Evolutionary conservation across 306 rosid species (phyloP), one percentile per base, ranked within the genome.

Genomic region (Oxytropis ochrocephala): DNA sequence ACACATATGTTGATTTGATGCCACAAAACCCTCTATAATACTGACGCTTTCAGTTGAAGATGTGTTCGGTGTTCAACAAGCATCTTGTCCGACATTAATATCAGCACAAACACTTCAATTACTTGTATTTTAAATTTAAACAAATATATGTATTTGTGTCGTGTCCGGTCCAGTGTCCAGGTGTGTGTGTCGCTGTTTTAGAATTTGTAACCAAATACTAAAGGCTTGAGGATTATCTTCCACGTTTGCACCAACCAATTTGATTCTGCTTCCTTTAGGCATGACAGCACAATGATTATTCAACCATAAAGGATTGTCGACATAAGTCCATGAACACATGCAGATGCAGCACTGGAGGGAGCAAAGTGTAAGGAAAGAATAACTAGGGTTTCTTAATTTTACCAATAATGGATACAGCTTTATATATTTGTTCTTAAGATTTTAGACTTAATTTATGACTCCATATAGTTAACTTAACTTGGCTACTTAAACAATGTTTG

Each of bases 201-300:
- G n/a, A n/a, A n/a, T n/a, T n/a, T n/a, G 29, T 24, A 12, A 24
- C 42, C 11, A 56, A 30, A n/a, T 9, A 11, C 4, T 35, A 35
- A 5, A 8, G 47, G 9, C 11, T 14, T 7, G 9, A 41, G 53
- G 48, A 18, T 65, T 72, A 78, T 72, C 82, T 64, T 78, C 81
- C 81, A 78, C 81, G 77, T 57, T 17, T 16, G 62, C 73, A 44
- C 18, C 73, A 44, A 54, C 2, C 56, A 24, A 52, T 2, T 56
- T 48, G 57, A 51, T 39, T 35, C 2, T 77, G 62, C 48, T 32
- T 46, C 73, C 67, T 60, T 62, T 72, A 7, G 6, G 35, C 9
- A 51, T 41, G 64, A 78, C 82, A 78, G 0, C 78, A 17, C 50
- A 72, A 72, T 72, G 33, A 71, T 72, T 71, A 18, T 48, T 64